These are phyloP conservation scores for Choiromyces venosus DNA, from an alignment of 495 filamentous ascomycete genomes.

Conservation along the genomic window DNA sequence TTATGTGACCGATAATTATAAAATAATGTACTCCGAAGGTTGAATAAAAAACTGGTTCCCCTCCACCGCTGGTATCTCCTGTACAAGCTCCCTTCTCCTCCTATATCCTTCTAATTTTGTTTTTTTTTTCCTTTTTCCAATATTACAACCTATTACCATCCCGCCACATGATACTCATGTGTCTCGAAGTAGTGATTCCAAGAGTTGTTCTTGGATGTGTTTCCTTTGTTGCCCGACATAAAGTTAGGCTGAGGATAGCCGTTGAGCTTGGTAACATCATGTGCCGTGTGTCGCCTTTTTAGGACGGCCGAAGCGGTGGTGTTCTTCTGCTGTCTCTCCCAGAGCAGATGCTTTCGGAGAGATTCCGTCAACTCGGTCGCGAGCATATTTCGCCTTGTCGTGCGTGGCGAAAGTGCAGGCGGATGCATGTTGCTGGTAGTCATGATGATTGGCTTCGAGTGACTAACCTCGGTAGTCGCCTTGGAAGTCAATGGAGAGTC, in stretches of 20 bases:
- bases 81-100: conserved; percentile 9
- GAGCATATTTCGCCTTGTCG: conserved; percentile 94
- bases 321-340: conserved; percentile 85
- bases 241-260: conserved; percentile 36
- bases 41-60: background rate
- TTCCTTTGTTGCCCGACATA: conserved; percentile 43
- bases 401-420: conserved; percentile 72
- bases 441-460: conserved; percentile 81
- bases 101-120: conserved; percentile 19
- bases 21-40: conserved; percentile 34
- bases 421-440: conserved; percentile 62
- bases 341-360: conserved; percentile 69
- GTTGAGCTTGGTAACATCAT: conserved; percentile 45
- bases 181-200: conserved; percentile 62
- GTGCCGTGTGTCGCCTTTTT: conserved; percentile 85
- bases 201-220: conserved; percentile 54
- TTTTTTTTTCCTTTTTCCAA: conserved; percentile 31
- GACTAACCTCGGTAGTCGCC: conserved; percentile 55
- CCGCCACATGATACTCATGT: conserved; percentile 64
- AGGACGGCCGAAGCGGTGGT: conserved; percentile 80
- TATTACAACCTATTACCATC: conserved; percentile 52
- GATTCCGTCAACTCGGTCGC: conserved; percentile 85
- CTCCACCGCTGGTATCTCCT: background rate
- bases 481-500: conserved; percentile 31
- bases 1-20: conserved; percentile 43